Conservation (phyloP, 495 filamentous ascomycete genomes). For the Penicillium fimorum region DNA sequence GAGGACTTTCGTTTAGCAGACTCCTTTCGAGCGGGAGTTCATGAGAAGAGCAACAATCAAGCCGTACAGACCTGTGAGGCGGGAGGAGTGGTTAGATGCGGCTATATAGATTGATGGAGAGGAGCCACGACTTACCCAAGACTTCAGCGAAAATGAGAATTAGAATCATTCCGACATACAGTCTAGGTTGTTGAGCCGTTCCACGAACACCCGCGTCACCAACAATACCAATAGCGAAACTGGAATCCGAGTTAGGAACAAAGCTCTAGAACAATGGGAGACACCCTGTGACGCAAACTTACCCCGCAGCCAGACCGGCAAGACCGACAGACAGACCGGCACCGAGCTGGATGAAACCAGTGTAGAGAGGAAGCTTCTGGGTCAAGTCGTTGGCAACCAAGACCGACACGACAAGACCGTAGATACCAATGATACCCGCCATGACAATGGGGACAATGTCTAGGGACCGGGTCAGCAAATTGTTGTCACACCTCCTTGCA, state of each 20-base stretch:
- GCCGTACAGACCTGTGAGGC: slow-evolving; percentile 79
- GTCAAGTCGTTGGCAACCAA: slow-evolving; percentile 88
- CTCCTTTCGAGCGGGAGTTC: slow-evolving; percentile 69
- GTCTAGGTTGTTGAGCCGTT: slow-evolving; percentile 93
- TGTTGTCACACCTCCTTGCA: not conserved
- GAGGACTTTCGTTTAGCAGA: slow-evolving; percentile 30
- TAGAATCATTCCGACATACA: slow-evolving; percentile 99
- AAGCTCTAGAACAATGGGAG: not conserved
- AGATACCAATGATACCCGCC: slow-evolving; percentile 99
- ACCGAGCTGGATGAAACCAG: slow-evolving; percentile 95
- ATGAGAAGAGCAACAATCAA: slow-evolving; percentile 97
- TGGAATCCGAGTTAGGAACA: slow-evolving; percentile 24
- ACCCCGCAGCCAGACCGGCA: slow-evolving; percentile 94
- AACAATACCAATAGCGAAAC: slow-evolving; percentile 98
- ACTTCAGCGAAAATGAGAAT: slow-evolving; percentile 99
- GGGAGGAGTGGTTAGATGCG: slow-evolving; percentile 2
- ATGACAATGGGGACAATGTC: slow-evolving; percentile 99
- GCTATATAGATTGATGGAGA: not conserved
- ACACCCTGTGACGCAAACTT: slow-evolving; percentile 25
- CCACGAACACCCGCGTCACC: slow-evolving; percentile 98
- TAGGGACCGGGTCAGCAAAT: slow-evolving; percentile 38
- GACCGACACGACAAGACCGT: slow-evolving; percentile 98
- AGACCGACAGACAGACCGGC: slow-evolving; percentile 96
- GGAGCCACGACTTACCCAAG: slow-evolving; percentile 62
- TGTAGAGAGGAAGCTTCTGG: slow-evolving; percentile 83